Evolutionary conservation across 768 basidiomycete genomes (phyloP), one percentile per base, ranked within the genome.

Genomic region (Cubamyces lactineus): DNA sequence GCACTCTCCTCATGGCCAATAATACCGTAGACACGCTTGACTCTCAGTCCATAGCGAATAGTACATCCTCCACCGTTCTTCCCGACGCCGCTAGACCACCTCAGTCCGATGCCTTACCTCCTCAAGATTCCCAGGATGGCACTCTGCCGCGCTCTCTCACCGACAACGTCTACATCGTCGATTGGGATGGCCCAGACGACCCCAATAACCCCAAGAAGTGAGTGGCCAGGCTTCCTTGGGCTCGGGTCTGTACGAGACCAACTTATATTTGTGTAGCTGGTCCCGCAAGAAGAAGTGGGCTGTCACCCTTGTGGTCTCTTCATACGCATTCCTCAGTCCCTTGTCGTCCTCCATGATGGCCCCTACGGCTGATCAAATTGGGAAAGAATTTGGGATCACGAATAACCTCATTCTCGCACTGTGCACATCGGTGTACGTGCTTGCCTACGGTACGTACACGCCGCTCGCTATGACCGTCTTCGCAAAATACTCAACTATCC

Each of bases 331-430:
- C 58, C 62, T 71, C 26, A 66, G 61, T 45, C 70, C 89, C 0
- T 76, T 91, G 0, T 85, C 88, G 0, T 92, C 89, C 4, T 83
- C 88, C 3, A 90, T 90, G 84, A 76, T 90, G 2, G 86, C 91
- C 0, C 89, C 89, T 0, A 89, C 88, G 0, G 74, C 78, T 0
- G 59, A 66, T 3, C 78, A 83, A 55, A 65, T 92, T 0, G 85
- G 77, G 2, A 60, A 69, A 1, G 71, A 84, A 15, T 86, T 91
- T 62, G 79, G 83, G 0, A 78, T 90, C 28, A 84, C 80, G 8
- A 84, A 69, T 66, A 62, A 66, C 1, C 80, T 77, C 0, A 53
- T 84, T 2, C 74, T 84, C 17, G 84, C 83, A 1, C 79, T 92
- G 74, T 81, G 79, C 24, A 84, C 82, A 0, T 87, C 86, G 0